These are phyloP conservation scores for Akanthomyces lecanii DNA, from an alignment of 2,329 filamentous ascomycete species.

Conservation along the genomic window DNA sequence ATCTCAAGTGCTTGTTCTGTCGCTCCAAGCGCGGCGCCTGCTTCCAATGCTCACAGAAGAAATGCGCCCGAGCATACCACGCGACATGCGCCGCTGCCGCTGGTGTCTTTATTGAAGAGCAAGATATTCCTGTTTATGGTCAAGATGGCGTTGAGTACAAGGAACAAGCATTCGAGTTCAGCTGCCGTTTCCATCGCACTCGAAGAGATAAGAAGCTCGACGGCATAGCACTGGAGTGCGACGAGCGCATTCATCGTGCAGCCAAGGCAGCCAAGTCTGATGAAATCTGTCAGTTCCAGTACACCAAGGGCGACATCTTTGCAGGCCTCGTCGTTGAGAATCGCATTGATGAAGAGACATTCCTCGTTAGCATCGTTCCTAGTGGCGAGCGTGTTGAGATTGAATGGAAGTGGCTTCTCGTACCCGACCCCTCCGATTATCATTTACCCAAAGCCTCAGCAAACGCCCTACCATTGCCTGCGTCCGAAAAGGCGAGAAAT, in stretches of 20 bases:
- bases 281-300: constrained; percentile 83
- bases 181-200: constrained; percentile 87
- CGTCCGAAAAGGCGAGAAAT: constrained; percentile 58
- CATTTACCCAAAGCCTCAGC: constrained; percentile 70
- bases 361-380: constrained; percentile 79
- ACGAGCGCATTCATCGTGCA: constrained; percentile 62
- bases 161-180: constrained; percentile 86
- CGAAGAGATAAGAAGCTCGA: constrained; percentile 77
- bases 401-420: constrained; percentile 77
- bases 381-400: constrained; percentile 73
- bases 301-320: constrained; percentile 79
- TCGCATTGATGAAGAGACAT: constrained; percentile 64
- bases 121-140: constrained; percentile 78
- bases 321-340: constrained; percentile 87
- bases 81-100: constrained; percentile 90
- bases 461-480: constrained; percentile 67
- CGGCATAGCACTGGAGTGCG: constrained; percentile 64
- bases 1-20: constrained; percentile 92
- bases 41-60: constrained; percentile 94
- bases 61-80: constrained; percentile 90
- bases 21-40: constrained; percentile 92
- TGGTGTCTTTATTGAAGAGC: constrained; percentile 86
- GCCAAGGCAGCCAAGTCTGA: constrained; percentile 65
- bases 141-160: constrained; percentile 92
- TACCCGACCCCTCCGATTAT: constrained; percentile 67